Evolutionary conservation across 495 filamentous ascomycete genomes (phyloP), one percentile per base, ranked within the genome.

Genomic region (Rusavskia elegans): DNA sequence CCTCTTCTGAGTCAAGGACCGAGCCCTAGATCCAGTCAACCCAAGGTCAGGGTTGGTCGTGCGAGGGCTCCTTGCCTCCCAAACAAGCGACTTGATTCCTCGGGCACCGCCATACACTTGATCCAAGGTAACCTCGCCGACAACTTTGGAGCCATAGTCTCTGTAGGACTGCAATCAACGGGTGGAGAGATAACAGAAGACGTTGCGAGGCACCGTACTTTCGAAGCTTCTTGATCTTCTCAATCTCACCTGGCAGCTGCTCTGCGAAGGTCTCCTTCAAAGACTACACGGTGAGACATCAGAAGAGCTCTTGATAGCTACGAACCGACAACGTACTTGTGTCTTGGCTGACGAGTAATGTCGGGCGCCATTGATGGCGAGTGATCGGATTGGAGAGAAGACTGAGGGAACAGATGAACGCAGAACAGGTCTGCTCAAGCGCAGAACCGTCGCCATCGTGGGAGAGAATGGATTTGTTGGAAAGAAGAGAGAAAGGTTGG

Each of bases 81-180:
- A 97, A 52, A 97, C 92, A 51, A 98, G 81, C 59, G 83, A 85
- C 76, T 97, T 98, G 71, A 98, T 93, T 57, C 92, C 93, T 75
- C 93, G 88, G 61, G 93, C 93, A 80, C 92, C 92, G 74, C 92
- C 92, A 67, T 97, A 97, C 61, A 92, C 92, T 73, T 99, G 93
- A 75, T 97, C 92, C 61, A 99, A 82, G 53, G 93, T 99, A 66
- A 99, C 87, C 78, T 99, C 89, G 63, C 90, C 89, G 61, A 99
- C 72, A 57, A 96, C 84, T 71, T 87, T 97, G 74, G 75, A 87
- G 67, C 92, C 92, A 66, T 92, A 79, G 59, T 93, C 90, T 75
- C 89, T 94, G 52, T 35, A 53, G n/a, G 4, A 9, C 7, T 20
- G 14, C 23, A 20, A 21, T 42, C 39, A 46, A 5, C 44, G 23